Evolutionary conservation across 2,329 filamentous ascomycete species (phyloP).

Genomic region (Cercospora citrullina): DNA sequence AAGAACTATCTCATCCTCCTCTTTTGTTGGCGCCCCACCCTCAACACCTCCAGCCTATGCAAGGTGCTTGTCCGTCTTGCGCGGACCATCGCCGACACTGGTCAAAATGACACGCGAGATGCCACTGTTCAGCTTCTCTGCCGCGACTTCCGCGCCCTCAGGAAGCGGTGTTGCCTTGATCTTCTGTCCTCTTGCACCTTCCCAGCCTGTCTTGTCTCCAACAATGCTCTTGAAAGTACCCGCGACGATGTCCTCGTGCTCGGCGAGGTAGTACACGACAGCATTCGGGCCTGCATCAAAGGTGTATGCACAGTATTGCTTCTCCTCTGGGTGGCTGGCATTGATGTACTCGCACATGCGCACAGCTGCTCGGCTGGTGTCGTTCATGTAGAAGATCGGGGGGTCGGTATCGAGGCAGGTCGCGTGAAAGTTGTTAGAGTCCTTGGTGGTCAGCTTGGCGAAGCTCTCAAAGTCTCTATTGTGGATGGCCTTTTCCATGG

Average conservation of each 20-base stretch:
- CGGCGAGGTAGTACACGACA: constrained; percentile 89
- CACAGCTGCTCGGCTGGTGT: constrained; percentile 83
- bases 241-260: constrained; percentile 70
- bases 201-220: constrained; percentile 69
- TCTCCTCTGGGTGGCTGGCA: constrained; percentile 62
- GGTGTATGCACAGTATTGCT: constrained; percentile 85
- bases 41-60: constrained; percentile 16
- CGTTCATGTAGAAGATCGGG: constrained; percentile 98
- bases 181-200: constrained; percentile 54
- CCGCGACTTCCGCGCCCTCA: constrained; percentile 62
- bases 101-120: constrained; percentile 90
- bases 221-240: constrained; percentile 74
- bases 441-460: constrained; percentile 89
- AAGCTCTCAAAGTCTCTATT: constrained; percentile 81
- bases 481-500: constrained; percentile 80
- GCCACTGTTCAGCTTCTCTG: constrained; percentile 64
- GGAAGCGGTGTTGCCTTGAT: constrained; percentile 56
- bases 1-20: neutral
- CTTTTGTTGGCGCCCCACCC: neutral
- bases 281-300: constrained; percentile 97
- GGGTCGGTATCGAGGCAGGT: constrained; percentile 93
- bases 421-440: constrained; percentile 96
- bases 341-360: constrained; percentile 89
- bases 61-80: constrained; percentile 67
- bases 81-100: constrained; percentile 83